These are phyloP conservation scores for Aspergillus felis DNA, from an alignment of 2,329 filamentous ascomycete genomes.

Conservation along the genomic window DNA sequence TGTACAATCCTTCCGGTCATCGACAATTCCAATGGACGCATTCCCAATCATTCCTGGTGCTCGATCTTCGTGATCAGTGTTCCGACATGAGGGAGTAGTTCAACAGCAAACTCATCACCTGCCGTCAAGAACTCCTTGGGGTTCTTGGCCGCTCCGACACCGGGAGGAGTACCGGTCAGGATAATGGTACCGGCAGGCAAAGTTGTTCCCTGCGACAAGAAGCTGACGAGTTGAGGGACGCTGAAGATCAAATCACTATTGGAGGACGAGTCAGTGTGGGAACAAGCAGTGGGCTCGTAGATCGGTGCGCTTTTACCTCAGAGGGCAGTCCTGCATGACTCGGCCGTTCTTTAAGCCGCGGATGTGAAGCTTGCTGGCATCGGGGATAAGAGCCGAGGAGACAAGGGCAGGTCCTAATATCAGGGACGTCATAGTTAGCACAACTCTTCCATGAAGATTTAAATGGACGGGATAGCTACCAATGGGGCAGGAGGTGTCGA, in stretches of 20 bases:
- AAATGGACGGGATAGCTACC: slow-evolving; percentile 22
- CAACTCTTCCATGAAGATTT: neutral
- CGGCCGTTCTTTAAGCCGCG: slow-evolving; percentile 47
- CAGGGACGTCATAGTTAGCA: neutral
- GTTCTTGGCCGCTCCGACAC: slow-evolving; percentile 38
- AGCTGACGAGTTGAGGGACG: slow-evolving; percentile 43
- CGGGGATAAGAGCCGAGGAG: slow-evolving; percentile 32
- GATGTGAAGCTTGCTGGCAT: slow-evolving; percentile 31
- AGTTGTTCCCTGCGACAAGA: slow-evolving; percentile 41
- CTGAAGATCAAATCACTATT: slow-evolving; percentile 53
- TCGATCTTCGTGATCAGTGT: slow-evolving; percentile 46
- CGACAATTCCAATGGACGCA: neutral
- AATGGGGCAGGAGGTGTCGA: slow-evolving; percentile 55
- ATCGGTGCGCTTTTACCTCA: slow-evolving; percentile 30
- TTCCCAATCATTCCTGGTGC: slow-evolving; percentile 18
- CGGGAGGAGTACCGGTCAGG: slow-evolving; percentile 42
- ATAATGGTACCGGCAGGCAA: slow-evolving; percentile 42
- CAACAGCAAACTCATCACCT: slow-evolving; percentile 48
- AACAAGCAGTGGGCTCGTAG: neutral
- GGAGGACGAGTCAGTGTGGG: slow-evolving; percentile 4
- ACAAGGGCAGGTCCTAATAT: slow-evolving; percentile 48
- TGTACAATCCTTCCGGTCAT: neutral
- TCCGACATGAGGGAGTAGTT: slow-evolving; percentile 48
- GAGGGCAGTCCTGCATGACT: slow-evolving; percentile 48
- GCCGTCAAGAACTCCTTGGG: slow-evolving; percentile 42